Evolutionary conservation across 352 stramenopile species (phyloP).

Genomic region (Globisporangium camurandrum): DNA sequence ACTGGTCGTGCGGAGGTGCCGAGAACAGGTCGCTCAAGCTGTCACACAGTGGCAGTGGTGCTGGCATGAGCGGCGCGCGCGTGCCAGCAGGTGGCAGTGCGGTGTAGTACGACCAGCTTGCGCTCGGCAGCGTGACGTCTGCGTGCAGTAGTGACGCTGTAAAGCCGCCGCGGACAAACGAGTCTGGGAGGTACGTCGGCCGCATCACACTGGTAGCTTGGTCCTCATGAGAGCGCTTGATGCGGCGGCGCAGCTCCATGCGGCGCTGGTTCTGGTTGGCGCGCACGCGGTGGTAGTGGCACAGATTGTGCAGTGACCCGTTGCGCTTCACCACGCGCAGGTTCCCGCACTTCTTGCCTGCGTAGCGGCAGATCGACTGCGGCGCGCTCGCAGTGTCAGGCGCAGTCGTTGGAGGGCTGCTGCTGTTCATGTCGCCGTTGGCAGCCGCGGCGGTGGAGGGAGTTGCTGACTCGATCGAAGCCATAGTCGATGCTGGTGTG

Average conservation of each 20-base stretch:
- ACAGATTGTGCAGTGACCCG: constrained; percentile 11
- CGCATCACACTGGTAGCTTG: not conserved
- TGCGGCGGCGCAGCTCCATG: constrained; percentile 8
- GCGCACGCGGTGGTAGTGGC: constrained; percentile 8
- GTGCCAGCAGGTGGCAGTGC: not conserved
- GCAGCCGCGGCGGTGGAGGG: not conserved
- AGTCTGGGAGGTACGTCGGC: not conserved
- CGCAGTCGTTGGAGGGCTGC: not conserved
- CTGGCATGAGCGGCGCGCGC: not conserved
- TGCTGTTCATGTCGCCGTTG: not conserved
- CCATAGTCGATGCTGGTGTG: not conserved
- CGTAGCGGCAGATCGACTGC: constrained; percentile 8
- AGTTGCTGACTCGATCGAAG: not conserved
- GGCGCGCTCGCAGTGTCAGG: not conserved
- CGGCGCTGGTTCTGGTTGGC: constrained; percentile 13
- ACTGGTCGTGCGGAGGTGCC: not conserved
- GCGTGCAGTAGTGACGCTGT: not conserved
- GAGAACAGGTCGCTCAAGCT: constrained; percentile 3
- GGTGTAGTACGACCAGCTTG: constrained; percentile 1
- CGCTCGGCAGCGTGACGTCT: not conserved
- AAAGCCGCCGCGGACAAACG: not conserved
- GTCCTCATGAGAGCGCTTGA: constrained; percentile 3
- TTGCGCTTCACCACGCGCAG: constrained; percentile 9
- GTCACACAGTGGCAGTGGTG: not conserved
- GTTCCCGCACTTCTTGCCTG: constrained; percentile 8